These are phyloP conservation scores for Cytospora schulzeri DNA, from an alignment of 2,329 filamentous ascomycete species.

Conservation along the genomic window DNA sequence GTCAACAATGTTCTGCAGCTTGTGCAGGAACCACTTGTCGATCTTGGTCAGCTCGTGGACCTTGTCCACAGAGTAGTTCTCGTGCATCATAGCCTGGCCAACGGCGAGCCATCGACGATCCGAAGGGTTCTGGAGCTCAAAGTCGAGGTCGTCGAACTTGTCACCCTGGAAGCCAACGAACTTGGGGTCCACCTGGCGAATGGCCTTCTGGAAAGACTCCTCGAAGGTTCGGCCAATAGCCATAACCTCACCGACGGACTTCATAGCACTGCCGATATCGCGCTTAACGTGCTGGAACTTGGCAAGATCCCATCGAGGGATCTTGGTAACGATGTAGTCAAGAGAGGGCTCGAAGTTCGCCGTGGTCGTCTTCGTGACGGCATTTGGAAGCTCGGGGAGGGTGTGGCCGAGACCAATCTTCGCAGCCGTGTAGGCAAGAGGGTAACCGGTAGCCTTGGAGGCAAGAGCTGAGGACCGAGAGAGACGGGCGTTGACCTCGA, in stretches of 20 bases:
- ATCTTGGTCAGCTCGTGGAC: constrained; percentile 96
- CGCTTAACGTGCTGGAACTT: constrained; percentile 99
- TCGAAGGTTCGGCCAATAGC: constrained; percentile 98
- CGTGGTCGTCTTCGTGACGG: constrained; percentile 97
- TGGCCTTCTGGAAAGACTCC: constrained; percentile 98
- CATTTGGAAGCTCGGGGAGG: constrained; percentile 93
- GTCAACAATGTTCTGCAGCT: constrained; percentile 95
- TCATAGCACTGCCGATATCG: constrained; percentile 97
- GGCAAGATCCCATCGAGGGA: constrained; percentile 95
- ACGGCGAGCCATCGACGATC: constrained; percentile 97
- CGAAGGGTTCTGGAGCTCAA: constrained; percentile 86
- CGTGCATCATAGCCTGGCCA: constrained; percentile 96
- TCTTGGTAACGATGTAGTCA: constrained; percentile 98
- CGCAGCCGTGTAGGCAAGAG: constrained; percentile 93
- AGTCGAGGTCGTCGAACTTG: constrained; percentile 90
- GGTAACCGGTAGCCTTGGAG: constrained; percentile 96
- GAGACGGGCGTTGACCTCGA: constrained; percentile 96
- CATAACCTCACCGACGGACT: constrained; percentile 99
- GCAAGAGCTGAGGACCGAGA: constrained; percentile 94
- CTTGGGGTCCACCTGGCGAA: constrained; percentile 91
- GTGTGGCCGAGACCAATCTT: constrained; percentile 98
- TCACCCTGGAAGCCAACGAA: constrained; percentile 94
- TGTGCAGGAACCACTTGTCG: constrained; percentile 99
- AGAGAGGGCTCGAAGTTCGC: constrained; percentile 98
- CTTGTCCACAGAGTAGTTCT: constrained; percentile 89